Evolutionary conservation across 805 yeast genomes (phyloP).

Genomic region (Candida michaelii): DNA sequence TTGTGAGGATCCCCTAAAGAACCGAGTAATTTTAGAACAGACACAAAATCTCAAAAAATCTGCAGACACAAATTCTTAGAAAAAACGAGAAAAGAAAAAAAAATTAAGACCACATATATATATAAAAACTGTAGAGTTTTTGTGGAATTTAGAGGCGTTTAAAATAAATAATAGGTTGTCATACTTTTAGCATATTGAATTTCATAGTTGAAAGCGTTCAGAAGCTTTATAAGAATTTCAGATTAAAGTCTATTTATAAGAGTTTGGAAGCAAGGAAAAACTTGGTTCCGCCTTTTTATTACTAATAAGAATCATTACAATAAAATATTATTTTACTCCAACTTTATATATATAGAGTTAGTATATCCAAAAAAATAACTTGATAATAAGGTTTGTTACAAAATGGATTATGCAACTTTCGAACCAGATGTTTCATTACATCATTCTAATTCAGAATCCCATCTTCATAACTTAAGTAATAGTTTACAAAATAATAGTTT

Average conservation of each 20-base stretch:
- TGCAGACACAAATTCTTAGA: background rate
- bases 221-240: no score
- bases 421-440: background rate
- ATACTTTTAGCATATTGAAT: background rate
- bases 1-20: no score
- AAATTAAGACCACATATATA: background rate
- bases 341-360: background rate
- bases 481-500: background rate
- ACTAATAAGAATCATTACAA: no score
- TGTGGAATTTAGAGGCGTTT: background rate
- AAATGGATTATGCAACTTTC: slow-evolving; percentile 1
- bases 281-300: no score
- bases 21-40: background rate
- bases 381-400: background rate
- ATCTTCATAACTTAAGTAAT: background rate
- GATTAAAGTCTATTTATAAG: no score
- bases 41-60: background rate
- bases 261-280: no score
- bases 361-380: background rate
- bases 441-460: slow-evolving; percentile 4
- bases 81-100: background rate
- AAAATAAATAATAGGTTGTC: background rate
- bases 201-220: no score
- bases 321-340: no score
- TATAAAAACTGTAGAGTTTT: background rate